Base-by-base conservation (phyloP, 352 stramenopile species). In the Phytophthora europaea region DNA sequence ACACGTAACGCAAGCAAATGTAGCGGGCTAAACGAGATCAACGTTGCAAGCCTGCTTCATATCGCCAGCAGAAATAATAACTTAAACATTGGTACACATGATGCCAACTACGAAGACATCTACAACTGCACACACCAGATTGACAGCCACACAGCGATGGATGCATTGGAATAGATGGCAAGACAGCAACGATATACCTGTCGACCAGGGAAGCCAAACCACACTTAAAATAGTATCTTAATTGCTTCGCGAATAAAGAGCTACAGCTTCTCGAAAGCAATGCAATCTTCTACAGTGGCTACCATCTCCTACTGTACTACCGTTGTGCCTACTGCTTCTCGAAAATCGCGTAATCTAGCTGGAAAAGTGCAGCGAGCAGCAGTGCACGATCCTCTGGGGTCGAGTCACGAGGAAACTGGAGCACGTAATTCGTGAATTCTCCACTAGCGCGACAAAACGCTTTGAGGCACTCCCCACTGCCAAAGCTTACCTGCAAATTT, bases 271-370 rank as follows among this genome's bases (percentile, higher is more conserved):
- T 53, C 20, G n/a, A 16, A 38, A 38, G 22, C 16, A 18, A 31
- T 53, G n/a, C n/a, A 55, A 55, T 55, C 22, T 18, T 47, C 38
- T 45, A 4, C 26, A 31, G 26, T 45, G n/a, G 4, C 15, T 54
- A 54, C 10, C 20, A 31, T 15, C 47, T 26, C 3, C 47, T 28
- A n/a, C n/a, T n/a, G n/a, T 54, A 7, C 22, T 31, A 40, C n/a
- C 20, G 12, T 15, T 15, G 18, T 34, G 36, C 3, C 40, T 65
- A 73, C 20, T 76, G 43, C 15, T 58, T 57, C 70, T 93, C 84
- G 47, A 92, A 93, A 57, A 80, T 61, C 40, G 83, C 59, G 75
- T 89, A 91, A 48, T 93, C 84, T 47, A 93, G 55, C 43, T 88
- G 79, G 61, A 91, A 90, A 16, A 91, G 68, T 53, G 81, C 79